Base-by-base conservation (phyloP, 305 asterid genomes). In the Coffea humblotiana region DNA sequence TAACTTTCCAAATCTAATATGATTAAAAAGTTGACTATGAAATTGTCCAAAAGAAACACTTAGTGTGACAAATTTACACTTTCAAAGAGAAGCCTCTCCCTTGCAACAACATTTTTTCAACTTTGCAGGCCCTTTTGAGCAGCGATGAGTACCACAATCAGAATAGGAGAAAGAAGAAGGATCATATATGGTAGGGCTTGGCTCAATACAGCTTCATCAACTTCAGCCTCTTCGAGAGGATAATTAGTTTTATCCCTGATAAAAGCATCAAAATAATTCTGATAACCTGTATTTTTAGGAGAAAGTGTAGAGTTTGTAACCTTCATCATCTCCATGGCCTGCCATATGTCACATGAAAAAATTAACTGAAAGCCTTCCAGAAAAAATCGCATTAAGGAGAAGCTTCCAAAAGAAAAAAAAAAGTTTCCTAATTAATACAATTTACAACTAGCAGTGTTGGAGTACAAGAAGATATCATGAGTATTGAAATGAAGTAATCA, bases 271-370 rank as follows among this genome's bases (percentile, higher is more conserved):
- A 95, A 95, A 86, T 89, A 95, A 78, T 82, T 89, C 72, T 94
- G 94, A 75, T 92, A 94, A 12, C 86, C 93, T 13, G 84, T 82
- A 84, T 79, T 87, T 65, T 63, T 63, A 9, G 88, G 80, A 73
- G 89, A 72, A 29, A 45, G 45, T 18, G 49, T 69, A 63, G 87
- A 81, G 88, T 86, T 85, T 12, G 52, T 83, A 70, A 90, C 94
- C 88, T 92, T 95, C 97, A 95, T 78, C 92, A 95, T 90, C 78
- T 94, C 94, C 97, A 95, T 94, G 61, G 99, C 99, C 99, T 95
- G 90, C 79, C 80, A 77, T 81, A 51, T 68, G 66, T 49, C 78
- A 84, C 37, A 40, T 80, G 54, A 52, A 52, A 60, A 69, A 21
- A 32, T 58, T 54, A 74, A 29, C n/a, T 63, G 47, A 29, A 49